phyloP scores from a whole-genome alignment of 2,329 filamentous ascomycete species.

The Hawksworthiomyces lignivorus region DNA sequence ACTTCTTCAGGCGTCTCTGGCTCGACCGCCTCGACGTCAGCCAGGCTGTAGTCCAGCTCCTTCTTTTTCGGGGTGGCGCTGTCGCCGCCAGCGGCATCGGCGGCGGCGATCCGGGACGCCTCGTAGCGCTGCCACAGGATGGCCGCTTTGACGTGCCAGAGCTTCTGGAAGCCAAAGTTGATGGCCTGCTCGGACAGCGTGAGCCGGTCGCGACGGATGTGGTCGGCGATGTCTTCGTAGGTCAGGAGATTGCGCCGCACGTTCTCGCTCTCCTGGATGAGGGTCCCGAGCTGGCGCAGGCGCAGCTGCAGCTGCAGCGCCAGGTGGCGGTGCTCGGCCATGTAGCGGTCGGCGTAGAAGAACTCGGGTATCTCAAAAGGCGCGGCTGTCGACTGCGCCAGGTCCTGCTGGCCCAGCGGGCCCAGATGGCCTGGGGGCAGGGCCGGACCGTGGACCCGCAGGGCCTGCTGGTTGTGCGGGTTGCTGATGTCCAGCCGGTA shows the following conservation, averaged over 20 bases:
- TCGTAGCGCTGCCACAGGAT: constrained; percentile 17
- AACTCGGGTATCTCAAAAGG: constrained; percentile 18
- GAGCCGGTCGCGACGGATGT: constrained; percentile 7
- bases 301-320: constrained; percentile 14
- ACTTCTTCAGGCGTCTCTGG: constrained; percentile 15
- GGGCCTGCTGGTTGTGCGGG: too few species aligned
- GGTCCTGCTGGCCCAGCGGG: too few species aligned
- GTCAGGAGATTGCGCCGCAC: constrained; percentile 4
- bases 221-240: constrained; percentile 7
- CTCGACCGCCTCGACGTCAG: constrained; percentile 14
- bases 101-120: constrained; percentile 9
- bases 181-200: constrained; percentile 16
- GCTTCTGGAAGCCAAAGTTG: constrained; percentile 13
- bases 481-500: constrained; percentile 15
- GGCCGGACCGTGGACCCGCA: too few species aligned
- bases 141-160: constrained; percentile 15
- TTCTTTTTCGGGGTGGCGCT: constrained; percentile 11
- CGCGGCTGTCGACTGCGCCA: too few species aligned
- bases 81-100: too few species aligned
- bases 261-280: constrained; percentile 10
- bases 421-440: too few species aligned
- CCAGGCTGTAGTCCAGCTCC: constrained; percentile 16
- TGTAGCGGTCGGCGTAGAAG: constrained; percentile 20
- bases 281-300: constrained; percentile 10
- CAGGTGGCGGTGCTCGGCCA: constrained; percentile 13